A percentile compares a stretch with the other conserved stretches of the same genome.
Conservation (phyloP, 2,329 filamentous ascomycete genomes). For the Colletotrichum costaricense region DNA sequence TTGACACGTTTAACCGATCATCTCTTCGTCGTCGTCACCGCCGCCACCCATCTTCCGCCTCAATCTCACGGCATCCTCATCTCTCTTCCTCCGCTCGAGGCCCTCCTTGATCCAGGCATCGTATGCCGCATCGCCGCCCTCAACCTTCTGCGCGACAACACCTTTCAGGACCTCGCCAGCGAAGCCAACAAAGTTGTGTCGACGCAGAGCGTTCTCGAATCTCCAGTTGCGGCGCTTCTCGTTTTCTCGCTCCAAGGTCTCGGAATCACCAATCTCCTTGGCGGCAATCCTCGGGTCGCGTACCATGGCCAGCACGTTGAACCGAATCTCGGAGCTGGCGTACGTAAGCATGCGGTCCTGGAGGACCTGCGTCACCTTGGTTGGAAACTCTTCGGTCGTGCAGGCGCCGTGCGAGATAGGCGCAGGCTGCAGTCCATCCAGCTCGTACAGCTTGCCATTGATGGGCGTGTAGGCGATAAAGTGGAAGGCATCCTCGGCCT, state of each 20-base stretch:
- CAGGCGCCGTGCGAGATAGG: constrained; percentile 91
- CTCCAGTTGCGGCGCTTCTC: constrained; percentile 87
- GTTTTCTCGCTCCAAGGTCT: constrained; percentile 83
- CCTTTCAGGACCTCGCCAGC: constrained; percentile 90
- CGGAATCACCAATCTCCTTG: constrained; percentile 83
- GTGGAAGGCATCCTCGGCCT: constrained; percentile 92
- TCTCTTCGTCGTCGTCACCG: constrained; percentile 32
- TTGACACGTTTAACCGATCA: constrained; percentile 26
- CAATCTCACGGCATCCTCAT: constrained; percentile 36
- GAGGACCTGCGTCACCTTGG: constrained; percentile 86
- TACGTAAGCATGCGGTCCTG: constrained; percentile 87
- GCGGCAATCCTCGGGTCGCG: constrained; percentile 83
- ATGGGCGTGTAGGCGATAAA: constrained; percentile 95
- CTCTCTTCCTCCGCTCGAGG: constrained; percentile 62
- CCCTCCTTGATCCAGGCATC: constrained; percentile 79
- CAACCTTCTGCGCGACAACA: constrained; percentile 81
- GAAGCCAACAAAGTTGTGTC: constrained; percentile 97
- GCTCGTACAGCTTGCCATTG: constrained; percentile 85
- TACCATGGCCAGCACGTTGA: constrained; percentile 95
- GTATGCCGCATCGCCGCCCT: constrained; percentile 71
- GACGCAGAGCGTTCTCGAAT: constrained; percentile 92
- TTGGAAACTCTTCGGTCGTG: constrained; percentile 76
- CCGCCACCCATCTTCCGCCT: constrained; percentile 36
- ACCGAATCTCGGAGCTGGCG: constrained; percentile 87
- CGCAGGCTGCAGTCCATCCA: constrained; percentile 92